A percentile compares a stretch with the other conserved stretches of the same genome.
Evolutionary conservation across 805 yeast genomes (phyloP).

Genomic region (Lipomyces anomalus): DNA sequence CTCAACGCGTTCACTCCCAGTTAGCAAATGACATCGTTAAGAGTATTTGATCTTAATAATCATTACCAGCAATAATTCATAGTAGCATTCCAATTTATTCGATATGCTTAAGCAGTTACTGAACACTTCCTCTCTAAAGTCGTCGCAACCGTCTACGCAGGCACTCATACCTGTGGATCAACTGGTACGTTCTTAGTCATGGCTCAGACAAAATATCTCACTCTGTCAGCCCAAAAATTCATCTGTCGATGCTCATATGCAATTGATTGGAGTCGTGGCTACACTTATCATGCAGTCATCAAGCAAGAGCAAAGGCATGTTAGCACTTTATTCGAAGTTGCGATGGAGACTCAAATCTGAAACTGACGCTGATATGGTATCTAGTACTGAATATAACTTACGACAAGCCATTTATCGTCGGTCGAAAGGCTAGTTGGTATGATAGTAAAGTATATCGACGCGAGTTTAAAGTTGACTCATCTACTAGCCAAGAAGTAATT

Average conservation of each 20-base stretch:
- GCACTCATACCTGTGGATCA: conserved; percentile 10
- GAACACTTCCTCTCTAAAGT: conserved; percentile 1
- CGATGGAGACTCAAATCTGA: background rate
- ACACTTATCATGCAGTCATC: conserved; percentile 10
- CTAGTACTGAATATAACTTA: conserved; percentile 1
- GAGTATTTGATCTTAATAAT: too few relatives aligned
- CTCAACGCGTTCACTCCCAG: too few relatives aligned
- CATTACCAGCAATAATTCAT: too few relatives aligned
- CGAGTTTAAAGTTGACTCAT: background rate
- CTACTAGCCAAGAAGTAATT: conserved; percentile 16
- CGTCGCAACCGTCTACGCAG: conserved; percentile 13
- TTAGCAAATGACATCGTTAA: too few relatives aligned
- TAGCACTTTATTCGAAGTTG: background rate
- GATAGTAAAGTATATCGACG: background rate
- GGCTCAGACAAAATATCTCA: background rate
- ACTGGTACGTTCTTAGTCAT: conserved; percentile 4
- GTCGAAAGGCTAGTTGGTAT: conserved; percentile 19
- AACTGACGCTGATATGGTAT: background rate
- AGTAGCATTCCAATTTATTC: too few relatives aligned
- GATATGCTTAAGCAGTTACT: background rate
- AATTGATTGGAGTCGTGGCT: conserved; percentile 3
- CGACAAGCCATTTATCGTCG: conserved; percentile 10
- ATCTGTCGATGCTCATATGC: background rate
- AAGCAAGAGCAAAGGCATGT: conserved; percentile 9
- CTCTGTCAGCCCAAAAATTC: conserved; percentile 1